Percentiles rank a stretch among this genome's conserved stretches.
phyloP scores from a whole-genome alignment of 2,329 filamentous ascomycete genomes.

The Stachybotrys elegans region DNA sequence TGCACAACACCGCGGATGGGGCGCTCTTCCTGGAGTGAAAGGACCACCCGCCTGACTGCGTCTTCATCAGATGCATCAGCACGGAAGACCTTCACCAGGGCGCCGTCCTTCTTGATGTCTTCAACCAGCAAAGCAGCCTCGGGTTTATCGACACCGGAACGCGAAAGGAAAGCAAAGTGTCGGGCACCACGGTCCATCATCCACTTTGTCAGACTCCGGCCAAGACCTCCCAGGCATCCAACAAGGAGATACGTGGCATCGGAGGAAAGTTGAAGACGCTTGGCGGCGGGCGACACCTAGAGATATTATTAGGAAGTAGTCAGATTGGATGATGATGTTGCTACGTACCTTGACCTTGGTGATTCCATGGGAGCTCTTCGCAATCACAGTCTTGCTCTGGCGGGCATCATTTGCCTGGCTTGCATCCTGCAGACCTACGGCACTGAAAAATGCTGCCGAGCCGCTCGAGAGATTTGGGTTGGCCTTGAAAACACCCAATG shows the following conservation, averaged over 20 bases:
- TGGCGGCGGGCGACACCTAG: background rate
- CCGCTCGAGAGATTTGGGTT: background rate
- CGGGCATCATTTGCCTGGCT: background rate
- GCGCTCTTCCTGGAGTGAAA: constrained; percentile 4
- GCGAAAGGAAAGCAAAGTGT: constrained; percentile 18
- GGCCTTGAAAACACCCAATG: background rate
- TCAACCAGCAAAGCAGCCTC: constrained; percentile 13
- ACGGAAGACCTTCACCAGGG: background rate
- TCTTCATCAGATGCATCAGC: constrained; percentile 4
- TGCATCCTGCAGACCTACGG: background rate
- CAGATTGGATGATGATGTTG: too few species aligned
- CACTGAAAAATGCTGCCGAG: background rate
- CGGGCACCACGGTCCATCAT: constrained; percentile 15
- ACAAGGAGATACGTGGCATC: constrained; percentile 9
- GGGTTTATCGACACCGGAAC: constrained; percentile 16
- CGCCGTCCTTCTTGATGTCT: constrained; percentile 4
- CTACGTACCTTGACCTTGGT: background rate
- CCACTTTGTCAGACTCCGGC: constrained; percentile 9
- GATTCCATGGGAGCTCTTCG: background rate
- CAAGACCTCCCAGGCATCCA: constrained; percentile 12
- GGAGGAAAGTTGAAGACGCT: background rate
- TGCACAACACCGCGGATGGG: constrained; percentile 16
- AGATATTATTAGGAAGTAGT: too few species aligned
- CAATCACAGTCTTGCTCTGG: background rate
- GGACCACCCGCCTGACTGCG: background rate